Conservation (phyloP, 345 rosid species). For the Dipteronia dyeriana region DNA sequence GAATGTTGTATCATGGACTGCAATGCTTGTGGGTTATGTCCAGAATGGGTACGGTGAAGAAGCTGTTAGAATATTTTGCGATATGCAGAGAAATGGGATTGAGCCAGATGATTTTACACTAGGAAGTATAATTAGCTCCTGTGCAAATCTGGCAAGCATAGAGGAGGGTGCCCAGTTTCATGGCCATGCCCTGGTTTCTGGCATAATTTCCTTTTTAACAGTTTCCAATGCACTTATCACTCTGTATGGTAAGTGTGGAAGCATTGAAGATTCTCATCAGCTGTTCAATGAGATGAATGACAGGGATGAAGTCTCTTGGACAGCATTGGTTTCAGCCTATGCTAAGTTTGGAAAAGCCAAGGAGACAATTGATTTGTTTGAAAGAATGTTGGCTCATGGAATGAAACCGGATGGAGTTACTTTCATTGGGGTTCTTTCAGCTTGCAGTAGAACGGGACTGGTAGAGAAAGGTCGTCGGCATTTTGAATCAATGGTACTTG, state of each 20-base stretch:
- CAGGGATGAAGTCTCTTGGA: conserved; percentile 90
- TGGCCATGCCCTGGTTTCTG: conserved; percentile 64
- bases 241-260: conserved; percentile 90
- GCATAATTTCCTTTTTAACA: conserved; percentile 55
- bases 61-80: conserved; percentile 61
- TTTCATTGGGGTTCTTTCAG: conserved; percentile 81
- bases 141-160: conserved; percentile 84
- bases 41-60: conserved; percentile 79
- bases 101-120: conserved; percentile 82
- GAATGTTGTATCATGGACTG: conserved; percentile 94
- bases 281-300: conserved; percentile 72
- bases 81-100: conserved; percentile 76
- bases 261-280: conserved; percentile 54
- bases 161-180: conserved; percentile 95
- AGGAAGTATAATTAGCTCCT: conserved; percentile 86
- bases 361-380: conserved; percentile 73
- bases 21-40: conserved; percentile 91
- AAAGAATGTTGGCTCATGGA: conserved; percentile 64
- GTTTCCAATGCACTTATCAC: conserved; percentile 90
- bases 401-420: conserved; percentile 88
- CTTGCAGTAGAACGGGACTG: conserved; percentile 91
- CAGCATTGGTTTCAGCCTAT: conserved; percentile 84
- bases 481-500: conserved; percentile 64
- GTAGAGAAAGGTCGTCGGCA: conserved; percentile 72
- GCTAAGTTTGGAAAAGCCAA: conserved; percentile 85